A percentile compares a stretch with the other conserved stretches of the same genome.
Evolutionary conservation across 192 early-diverging fungal genomes (phyloP).

Genomic region (Backusella sp.): DNA sequence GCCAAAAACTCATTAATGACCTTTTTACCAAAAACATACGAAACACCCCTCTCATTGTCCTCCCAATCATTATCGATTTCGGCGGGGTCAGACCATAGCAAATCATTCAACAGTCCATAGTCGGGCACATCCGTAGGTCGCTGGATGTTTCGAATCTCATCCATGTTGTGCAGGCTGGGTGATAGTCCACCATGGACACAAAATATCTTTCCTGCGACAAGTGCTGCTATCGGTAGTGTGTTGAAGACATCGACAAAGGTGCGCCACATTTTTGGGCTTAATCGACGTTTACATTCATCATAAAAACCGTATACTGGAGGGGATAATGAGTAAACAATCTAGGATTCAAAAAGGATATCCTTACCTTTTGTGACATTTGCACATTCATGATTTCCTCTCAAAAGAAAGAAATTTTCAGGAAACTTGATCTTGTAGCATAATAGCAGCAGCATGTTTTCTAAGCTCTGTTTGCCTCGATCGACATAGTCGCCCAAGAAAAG

Average conservation of each 20-base stretch:
- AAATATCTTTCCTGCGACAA: conserved; percentile 93
- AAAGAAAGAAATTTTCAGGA: conserved; percentile 95
- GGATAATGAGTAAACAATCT: neutral
- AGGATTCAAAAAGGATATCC: neutral
- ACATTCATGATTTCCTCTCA: conserved; percentile 97
- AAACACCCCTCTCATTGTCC: conserved; percentile 96
- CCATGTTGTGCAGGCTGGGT: conserved; percentile 75
- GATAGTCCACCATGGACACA: conserved; percentile 95
- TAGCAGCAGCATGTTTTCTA: conserved; percentile 92
- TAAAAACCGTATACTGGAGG: conserved; percentile 90
- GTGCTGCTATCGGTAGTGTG: conserved; percentile 85
- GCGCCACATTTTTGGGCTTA: conserved; percentile 87
- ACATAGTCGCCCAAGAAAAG: conserved; percentile 96
- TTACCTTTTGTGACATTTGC: conserved; percentile 88
- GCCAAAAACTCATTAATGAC: conserved; percentile 83
- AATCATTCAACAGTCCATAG: conserved; percentile 86
- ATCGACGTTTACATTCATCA: conserved; percentile 94
- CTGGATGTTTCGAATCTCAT: conserved; percentile 76
- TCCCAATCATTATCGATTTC: conserved; percentile 78
- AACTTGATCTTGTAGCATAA: conserved; percentile 97
- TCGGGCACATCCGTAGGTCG: conserved; percentile 92
- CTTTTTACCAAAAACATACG: conserved; percentile 87
- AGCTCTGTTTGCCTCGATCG: conserved; percentile 92
- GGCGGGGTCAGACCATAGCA: conserved; percentile 93
- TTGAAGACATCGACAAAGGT: conserved; percentile 94